Evolutionary conservation across 2,329 filamentous ascomycete species (phyloP), one percentile per base, ranked within the genome.

Genomic region (Stagonosporopsis chrysanthemi): DNA sequence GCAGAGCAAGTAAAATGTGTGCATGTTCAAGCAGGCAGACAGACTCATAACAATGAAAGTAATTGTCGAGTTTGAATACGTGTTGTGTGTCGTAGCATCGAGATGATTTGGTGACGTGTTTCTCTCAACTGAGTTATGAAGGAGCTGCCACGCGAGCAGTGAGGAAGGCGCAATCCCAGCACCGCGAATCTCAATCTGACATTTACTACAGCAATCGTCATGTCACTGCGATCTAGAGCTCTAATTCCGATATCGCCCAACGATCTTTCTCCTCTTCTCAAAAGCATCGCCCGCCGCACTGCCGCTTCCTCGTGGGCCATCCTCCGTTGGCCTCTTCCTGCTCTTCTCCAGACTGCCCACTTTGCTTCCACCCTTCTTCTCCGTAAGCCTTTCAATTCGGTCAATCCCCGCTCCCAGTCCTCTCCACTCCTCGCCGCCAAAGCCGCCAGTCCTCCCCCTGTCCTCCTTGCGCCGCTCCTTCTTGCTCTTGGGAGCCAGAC

Each of bases 361-460:
- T 23, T 82, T 80, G 22, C 40, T 38, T 11, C 48, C 33, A 45
- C 82, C 74, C 75, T 87, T 91, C 72, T 86, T 85, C 76, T 86
- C 87, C 6, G 93, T 97, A 70, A 97, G 81, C 61, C 88, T 84
- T 67, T 92, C 89, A 76, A 97, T 97, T 41, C 94, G 84, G 77
- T 97, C 91, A 48, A 93, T 86, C 7, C 92, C 92, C 73, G 93
- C 89, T 54, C 91, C 91, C 41, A 99, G 80, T 24, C 90, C 88
- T 62, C 89, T 86, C 91, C 92, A 98, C 73, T 98, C 95, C 78
- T 98, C 95, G 48, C 95, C 95, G 60, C 94, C 94, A 78, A 90
- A 97, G 77, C 82, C 88, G 33, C 76, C 74, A 35, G 77, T 74
- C 17, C 74, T 77, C 3, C 75, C 55, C 3, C 52, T 80, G 28